Evolutionary conservation across 2,329 filamentous ascomycete genomes (phyloP), one percentile per base, ranked within the genome.

Genomic region (Epichloe sp.): DNA sequence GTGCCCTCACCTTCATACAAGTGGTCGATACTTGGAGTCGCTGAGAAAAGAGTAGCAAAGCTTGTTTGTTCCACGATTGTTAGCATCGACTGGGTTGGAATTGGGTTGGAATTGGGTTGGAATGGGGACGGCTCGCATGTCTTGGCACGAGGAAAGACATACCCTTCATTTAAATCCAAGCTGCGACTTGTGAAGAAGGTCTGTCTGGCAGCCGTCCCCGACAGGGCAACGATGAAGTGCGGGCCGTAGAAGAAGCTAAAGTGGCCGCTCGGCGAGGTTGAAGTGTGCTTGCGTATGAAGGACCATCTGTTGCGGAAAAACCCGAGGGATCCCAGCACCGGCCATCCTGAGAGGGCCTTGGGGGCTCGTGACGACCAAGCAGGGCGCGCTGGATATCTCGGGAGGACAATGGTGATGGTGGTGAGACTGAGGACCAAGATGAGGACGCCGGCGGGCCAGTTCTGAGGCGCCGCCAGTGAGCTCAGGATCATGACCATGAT

Each of bases 171-270:
- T 21, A 76, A 65, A n/a, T 67, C 64, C 35, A 79, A 58, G 1
- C 68, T 65, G 40, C 66, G 68, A 31, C 65, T 67, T 14, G 75
- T 73, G 40, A 73, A 72, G 51, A 74, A 76, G 2, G 69, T 42
- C 23, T 67, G 62, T 15, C 74, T 65, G 2, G 63, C 67, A 11
- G 67, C 63, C 3, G 67, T 62, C 2, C 75, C 73, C 4, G 65
- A 67, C 11, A 78, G 46, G 2, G 65, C 71, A 8, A 78, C 61
- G 12, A 77, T 66, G 2, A 64, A 65, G 51, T 71, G 64, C 5
- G 65, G 58, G 0, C 75, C 75, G 3, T 71, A 69, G 54, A 71
- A 71, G 56, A 76, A 77, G 48, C 66, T 71, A 55, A 76, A 78
- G 47, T 71, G 71, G 26, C 72, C 71, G 1, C 64, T 68, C 5